Evolutionary conservation across 2,329 filamentous ascomycete species (phyloP), one percentile per base, ranked within the genome.

Genomic region (Cyclaneusma minus): DNA sequence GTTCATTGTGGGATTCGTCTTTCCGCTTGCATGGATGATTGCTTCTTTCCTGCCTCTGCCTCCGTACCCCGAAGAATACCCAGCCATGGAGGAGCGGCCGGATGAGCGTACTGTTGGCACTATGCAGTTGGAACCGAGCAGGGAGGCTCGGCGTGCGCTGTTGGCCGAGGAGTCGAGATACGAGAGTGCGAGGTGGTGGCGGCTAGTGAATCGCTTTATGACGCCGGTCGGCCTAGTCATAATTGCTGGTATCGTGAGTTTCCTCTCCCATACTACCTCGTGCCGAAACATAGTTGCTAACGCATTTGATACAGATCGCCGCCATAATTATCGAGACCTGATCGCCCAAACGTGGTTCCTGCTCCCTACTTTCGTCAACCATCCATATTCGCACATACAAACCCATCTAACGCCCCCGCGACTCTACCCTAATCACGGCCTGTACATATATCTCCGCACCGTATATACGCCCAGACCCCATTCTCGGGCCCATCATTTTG

Each of bases 21-120:
- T 83, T 42, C 83, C 81, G 5, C 62, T 83, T 33, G 77, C 75
- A 29, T 91, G 82, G 82, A 79, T 87, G 55, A 58, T 83, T 35
- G 83, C 75, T 2, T 68, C 81, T 1, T 62, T 85, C 28, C 56
- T 89, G 8, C 79, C 80, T 1, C 51, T 91, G 5, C 79, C 79
- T 7, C 55, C 56, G 2, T 62, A 63, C 29, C 64, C 71, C 6
- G 54, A 60, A 20, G 60, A 73, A 42, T n/a, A n/a, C n/a, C n/a
- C n/a, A n/a, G n/a, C n/a, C n/a, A n/a, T n/a, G n/a, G n/a, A n/a
- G n/a, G n/a, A n/a, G n/a, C n/a, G n/a, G n/a, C n/a, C n/a, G n/a
- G n/a, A n/a, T n/a, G n/a, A n/a, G n/a, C n/a, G n/a, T n/a, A n/a
- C n/a, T n/a, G n/a, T n/a, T n/a, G n/a, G n/a, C n/a, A n/a, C n/a